These are phyloP conservation scores for Senna siamea DNA, from an alignment of 306 rosid species.

Conservation along the genomic window DNA sequence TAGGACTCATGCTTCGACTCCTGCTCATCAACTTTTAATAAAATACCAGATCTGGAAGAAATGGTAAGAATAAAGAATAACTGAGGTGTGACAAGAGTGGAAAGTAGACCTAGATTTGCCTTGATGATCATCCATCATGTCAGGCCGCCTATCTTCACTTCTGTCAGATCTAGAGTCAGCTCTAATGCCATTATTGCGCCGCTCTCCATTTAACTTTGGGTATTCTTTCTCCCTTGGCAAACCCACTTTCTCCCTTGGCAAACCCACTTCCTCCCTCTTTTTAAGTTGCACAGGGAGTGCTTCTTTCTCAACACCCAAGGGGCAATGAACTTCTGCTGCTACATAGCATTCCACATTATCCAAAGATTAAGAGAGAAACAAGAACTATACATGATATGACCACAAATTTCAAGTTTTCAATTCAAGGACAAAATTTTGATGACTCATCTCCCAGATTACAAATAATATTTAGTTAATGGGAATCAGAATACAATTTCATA, in stretches of 20 bases:
- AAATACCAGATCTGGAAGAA: slow-evolving; percentile 64
- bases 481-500: background rate
- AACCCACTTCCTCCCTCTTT: slow-evolving; percentile 49
- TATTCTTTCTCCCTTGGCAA: slow-evolving; percentile 47
- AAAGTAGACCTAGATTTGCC: slow-evolving; percentile 87
- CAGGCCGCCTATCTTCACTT: slow-evolving; percentile 72
- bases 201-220: slow-evolving; percentile 71
- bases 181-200: slow-evolving; percentile 61
- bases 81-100: slow-evolving; percentile 51
- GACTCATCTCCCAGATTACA: background rate
- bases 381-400: background rate
- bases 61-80: slow-evolving; percentile 65
- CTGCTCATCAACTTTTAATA: slow-evolving; percentile 61
- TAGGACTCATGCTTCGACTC: slow-evolving; percentile 62
- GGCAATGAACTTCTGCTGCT: slow-evolving; percentile 50
- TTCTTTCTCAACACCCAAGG: slow-evolving; percentile 42
- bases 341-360: background rate
- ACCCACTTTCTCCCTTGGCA: slow-evolving; percentile 49
- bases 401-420: background rate
- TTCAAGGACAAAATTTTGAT: background rate
- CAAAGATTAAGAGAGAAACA: background rate
- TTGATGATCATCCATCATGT: slow-evolving; percentile 76
- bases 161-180: slow-evolving; percentile 56
- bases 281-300: slow-evolving; percentile 41
- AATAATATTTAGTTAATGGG: background rate